Evolutionary conservation across 2,329 filamentous ascomycete species (phyloP), one percentile per base, ranked within the genome.

Genomic region (Albifimbria verrucaria): DNA sequence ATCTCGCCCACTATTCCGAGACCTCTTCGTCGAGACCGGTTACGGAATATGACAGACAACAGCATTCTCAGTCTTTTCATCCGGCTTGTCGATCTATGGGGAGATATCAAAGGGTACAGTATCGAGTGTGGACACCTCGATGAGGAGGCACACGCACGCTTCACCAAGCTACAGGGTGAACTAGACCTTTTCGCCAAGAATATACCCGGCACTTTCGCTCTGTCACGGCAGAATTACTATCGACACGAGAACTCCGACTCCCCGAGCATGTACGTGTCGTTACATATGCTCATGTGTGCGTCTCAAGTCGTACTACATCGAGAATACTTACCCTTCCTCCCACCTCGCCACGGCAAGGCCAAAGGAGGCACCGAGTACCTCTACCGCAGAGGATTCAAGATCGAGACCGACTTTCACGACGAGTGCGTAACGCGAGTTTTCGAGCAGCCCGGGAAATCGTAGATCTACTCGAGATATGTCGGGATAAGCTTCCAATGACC

Each of bases 401-500:
- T n/a, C 12, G 32, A 6, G 32, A n/a, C 15, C 32, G 32, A 39
- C 32, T 39, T 39, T 12, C 32, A 39, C 5, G 32, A 39, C 12
- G 15, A 12, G 15, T 39, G 32, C 32, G 11, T 15, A 39, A 39
- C 5, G 32, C 32, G 81, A 48, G 78, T 87, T 51, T 90, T 88
- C 67, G 77, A 74, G 79, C 86, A 3, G 83, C 83, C 6, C 76
- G 77, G 49, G 80, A 85, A 22, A 85, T 90, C 54, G 77, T 87
- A 43, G 80, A 88, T 51, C 72, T 91, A 24, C 79, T 88, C 17
- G 76, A 80, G 15, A 81, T 84, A 4, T 86, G 83, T 61, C 77
- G 81, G 51, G 77, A 81, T 51, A 81, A 81, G 52, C 71, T 89
- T 2, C 82, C 86, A 1, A 82, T 89, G 66, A 90, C 87, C 85